A percentile compares a stretch with the other conserved stretches of the same genome.
These are phyloP conservation scores for Eimeria brunetti DNA, from an alignment of 169 alveolate species.

Conservation along the genomic window DNA sequence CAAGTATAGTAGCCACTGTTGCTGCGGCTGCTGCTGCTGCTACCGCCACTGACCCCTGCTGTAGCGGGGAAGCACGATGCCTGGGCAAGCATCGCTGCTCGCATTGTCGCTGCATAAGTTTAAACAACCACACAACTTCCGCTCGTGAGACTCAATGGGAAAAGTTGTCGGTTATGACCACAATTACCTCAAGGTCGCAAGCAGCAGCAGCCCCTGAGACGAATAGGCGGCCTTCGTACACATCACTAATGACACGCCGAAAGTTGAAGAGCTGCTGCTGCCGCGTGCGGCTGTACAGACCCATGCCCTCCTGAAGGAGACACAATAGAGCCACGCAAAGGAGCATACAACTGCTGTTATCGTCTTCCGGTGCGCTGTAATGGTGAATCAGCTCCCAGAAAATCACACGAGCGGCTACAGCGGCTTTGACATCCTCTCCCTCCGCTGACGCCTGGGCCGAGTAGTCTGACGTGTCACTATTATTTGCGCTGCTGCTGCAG, in stretches of 20 bases:
- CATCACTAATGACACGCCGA: conserved; percentile 56
- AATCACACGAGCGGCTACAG: not conserved
- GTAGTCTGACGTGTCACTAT: not conserved
- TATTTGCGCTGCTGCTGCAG: not conserved
- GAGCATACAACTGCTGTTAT: not conserved
- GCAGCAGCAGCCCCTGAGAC: conserved; percentile 73
- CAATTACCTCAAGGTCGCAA: conserved; percentile 48
- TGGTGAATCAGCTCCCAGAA: not conserved
- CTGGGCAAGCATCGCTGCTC: not conserved
- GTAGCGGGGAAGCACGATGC: not conserved
- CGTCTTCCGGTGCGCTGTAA: not conserved
- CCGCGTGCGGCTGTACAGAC: conserved; percentile 69
- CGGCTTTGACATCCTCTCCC: not conserved
- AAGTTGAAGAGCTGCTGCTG: conserved; percentile 68
- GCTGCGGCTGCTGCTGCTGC: not conserved
- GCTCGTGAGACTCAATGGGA: not conserved
- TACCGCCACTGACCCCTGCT: not conserved
- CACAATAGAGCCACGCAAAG: conserved; percentile 3
- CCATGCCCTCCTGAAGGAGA: conserved; percentile 59
- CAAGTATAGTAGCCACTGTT: not conserved
- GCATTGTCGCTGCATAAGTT: not conserved
- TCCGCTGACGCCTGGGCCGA: not conserved
- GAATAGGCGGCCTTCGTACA: conserved; percentile 50
- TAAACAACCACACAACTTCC: not conserved
- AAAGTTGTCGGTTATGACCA: not conserved